A percentile compares a stretch with the other conserved stretches of the same genome.
These are phyloP conservation scores for Sphagnurus paluster DNA, from an alignment of 1,284 basidiomycete genomes.

Conservation along the genomic window DNA sequence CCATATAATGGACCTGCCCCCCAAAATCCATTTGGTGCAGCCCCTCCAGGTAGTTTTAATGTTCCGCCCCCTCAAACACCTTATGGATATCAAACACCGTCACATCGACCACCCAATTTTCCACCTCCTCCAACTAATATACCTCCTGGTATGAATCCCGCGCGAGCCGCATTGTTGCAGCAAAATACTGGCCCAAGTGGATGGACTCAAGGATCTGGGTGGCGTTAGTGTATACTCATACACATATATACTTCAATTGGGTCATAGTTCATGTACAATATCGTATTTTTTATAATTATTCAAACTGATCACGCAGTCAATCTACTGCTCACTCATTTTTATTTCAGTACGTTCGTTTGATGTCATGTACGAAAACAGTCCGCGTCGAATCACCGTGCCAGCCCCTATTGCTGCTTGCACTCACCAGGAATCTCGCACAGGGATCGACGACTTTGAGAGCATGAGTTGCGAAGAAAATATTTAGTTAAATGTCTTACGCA, in stretches of 20 bases:
- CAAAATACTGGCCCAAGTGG: constrained; percentile 34
- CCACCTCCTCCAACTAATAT: constrained; percentile 43
- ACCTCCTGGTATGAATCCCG: constrained; percentile 62
- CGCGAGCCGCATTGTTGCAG: constrained; percentile 62
- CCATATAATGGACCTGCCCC: constrained; percentile 31
- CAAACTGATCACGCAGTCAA: background rate
- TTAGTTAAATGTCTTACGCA: constrained; percentile 64
- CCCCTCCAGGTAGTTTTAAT: constrained; percentile 6
- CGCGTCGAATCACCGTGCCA: constrained; percentile 91
- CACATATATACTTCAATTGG: background rate
- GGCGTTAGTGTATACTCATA: constrained; percentile 19
- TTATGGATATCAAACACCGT: constrained; percentile 67
- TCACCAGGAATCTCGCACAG: constrained; percentile 82
- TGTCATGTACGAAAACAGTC: constrained; percentile 89
- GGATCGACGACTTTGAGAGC: constrained; percentile 73
- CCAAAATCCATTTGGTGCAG: constrained; percentile 4
- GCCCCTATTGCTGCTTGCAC: constrained; percentile 92
- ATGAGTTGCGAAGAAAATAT: constrained; percentile 14
- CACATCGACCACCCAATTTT: constrained; percentile 43
- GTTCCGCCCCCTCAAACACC: constrained; percentile 40
- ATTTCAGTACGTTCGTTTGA: constrained; percentile 49
- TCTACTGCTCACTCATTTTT: background rate
- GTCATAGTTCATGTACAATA: constrained; percentile 13
- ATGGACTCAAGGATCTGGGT: constrained; percentile 25
- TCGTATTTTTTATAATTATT: constrained; percentile 10